These are phyloP conservation scores for Saccharum spontaneum DNA, from an alignment of 176 grass and related monocot species.

Conservation along the genomic window DNA sequence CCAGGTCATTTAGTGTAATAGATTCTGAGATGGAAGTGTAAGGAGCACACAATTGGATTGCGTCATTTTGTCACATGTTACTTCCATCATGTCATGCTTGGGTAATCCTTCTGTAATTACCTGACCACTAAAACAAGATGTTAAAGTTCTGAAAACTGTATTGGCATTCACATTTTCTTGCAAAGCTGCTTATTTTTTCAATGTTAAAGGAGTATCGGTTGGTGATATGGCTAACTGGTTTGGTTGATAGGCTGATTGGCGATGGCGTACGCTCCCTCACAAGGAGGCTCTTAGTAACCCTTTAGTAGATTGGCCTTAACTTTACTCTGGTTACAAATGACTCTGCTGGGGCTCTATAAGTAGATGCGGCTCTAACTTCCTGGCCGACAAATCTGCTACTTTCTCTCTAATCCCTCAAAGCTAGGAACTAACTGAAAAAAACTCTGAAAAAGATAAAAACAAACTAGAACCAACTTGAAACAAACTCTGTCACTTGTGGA, in stretches of 20 bases:
- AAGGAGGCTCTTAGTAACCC: background rate
- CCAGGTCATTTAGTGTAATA: background rate
- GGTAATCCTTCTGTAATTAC: background rate
- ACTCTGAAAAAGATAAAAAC: background rate
- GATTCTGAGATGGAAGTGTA: background rate
- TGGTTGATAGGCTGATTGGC: background rate
- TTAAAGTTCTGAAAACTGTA: background rate
- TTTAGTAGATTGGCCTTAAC: background rate
- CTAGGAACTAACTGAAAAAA: background rate
- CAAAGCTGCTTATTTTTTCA: background rate
- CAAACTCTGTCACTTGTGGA: background rate
- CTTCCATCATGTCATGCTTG: background rate
- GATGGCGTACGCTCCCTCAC: background rate
- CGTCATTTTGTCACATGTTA: background rate
- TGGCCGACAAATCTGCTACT: background rate
- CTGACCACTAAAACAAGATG: background rate
- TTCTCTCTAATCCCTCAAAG: background rate
- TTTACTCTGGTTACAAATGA: background rate
- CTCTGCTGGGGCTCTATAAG: background rate
- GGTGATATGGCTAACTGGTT: background rate
- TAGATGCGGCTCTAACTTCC: background rate
- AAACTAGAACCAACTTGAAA: background rate
- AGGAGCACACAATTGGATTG: background rate
- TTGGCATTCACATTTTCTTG: background rate
- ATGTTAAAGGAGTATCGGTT: background rate